Evolutionary conservation across 495 filamentous ascomycete species (phyloP), one percentile per base, ranked within the genome.

Genomic region (Daldinia grandis): DNA sequence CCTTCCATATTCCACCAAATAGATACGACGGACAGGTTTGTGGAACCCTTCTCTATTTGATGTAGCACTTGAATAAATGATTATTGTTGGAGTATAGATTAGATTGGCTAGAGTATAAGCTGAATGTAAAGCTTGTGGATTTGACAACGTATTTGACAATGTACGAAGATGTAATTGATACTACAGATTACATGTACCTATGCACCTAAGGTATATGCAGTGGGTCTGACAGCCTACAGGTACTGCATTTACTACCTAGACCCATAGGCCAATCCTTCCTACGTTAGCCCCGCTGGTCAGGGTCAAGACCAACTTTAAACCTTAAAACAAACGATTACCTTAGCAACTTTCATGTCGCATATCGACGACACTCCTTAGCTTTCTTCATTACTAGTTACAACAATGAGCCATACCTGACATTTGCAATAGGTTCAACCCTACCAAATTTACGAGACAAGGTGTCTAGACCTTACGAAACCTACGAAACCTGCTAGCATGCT

Each of bases 401-500:
- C 42, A 47, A 47, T 47, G 42, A 9, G n/a, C n/a, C n/a, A n/a
- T n/a, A 47, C 19, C 42, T 19, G 3, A 37, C n/a, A 9, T 57
- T 57, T 25, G 10, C 31, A 8, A 24, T 21, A 57, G 19, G 54
- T 19, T 0, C 24, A 12, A 57, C 6, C 17, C 30, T 57, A 57
- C 31, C 31, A 12, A 37, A 35, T 9, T 25, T 4, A 21, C 10
- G 17, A 14, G 31, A 57, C 5, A 38, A 38, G 54, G 17, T 21
- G 9, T 4, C n/a, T 51, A n/a, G 24, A 27, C 49, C 49, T 47
- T 24, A 44, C 38, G 38, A 42, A 42, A 19, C 6, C 5, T 19
- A 47, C 42, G 42, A 47, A 47, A 21, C 19, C 54, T 40, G 14
- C 19, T 37, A 57, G 54, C 14, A 64, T 57, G 54, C 51, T 27